These are phyloP conservation scores for Ceratocystiopsis sp. DNA, from an alignment of 2,329 filamentous ascomycete genomes.

Conservation along the genomic window DNA sequence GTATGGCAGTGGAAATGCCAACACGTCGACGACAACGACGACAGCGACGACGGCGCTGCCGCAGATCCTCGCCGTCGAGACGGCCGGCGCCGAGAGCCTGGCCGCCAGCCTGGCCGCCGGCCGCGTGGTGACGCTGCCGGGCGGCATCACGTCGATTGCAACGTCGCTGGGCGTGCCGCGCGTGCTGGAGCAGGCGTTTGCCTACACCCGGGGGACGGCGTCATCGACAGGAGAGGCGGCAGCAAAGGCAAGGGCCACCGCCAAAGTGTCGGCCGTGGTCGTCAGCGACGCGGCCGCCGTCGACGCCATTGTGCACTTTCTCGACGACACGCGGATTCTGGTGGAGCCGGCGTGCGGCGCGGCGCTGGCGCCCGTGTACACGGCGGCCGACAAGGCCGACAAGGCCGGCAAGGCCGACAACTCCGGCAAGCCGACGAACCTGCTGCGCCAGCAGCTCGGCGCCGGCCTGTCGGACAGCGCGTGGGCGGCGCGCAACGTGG, in stretches of 20 bases:
- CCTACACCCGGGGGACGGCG: constrained; percentile 17
- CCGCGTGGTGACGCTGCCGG: constrained; percentile 41
- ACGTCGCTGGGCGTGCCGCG: constrained; percentile 50
- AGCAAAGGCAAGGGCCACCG: constrained; percentile 25
- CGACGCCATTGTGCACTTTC: constrained; percentile 56
- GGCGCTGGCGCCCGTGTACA: constrained; percentile 52
- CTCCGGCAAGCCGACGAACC: not conserved
- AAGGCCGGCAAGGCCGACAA: not conserved
- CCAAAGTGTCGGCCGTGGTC: constrained; percentile 35
- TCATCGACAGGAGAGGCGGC: no score
- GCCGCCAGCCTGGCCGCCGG: constrained; percentile 35
- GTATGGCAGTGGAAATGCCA: constrained; percentile 11
- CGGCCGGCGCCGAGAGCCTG: constrained; percentile 51
- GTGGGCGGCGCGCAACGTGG: constrained; percentile 51
- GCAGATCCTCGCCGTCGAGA: constrained; percentile 53
- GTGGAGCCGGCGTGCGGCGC: constrained; percentile 81
- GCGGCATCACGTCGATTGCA: constrained; percentile 50
- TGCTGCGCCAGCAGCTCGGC: constrained; percentile 42
- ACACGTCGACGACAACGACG: no score
- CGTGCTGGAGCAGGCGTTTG: constrained; percentile 42
- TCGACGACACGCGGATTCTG: constrained; percentile 65
- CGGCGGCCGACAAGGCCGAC: constrained; percentile 19
- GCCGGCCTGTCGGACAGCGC: constrained; percentile 34
- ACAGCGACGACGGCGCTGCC: constrained; percentile 4
- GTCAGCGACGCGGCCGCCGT: constrained; percentile 65